These are phyloP conservation scores for Ophiostoma ulmi DNA, from an alignment of 2,329 filamentous ascomycete species.

Conservation along the genomic window DNA sequence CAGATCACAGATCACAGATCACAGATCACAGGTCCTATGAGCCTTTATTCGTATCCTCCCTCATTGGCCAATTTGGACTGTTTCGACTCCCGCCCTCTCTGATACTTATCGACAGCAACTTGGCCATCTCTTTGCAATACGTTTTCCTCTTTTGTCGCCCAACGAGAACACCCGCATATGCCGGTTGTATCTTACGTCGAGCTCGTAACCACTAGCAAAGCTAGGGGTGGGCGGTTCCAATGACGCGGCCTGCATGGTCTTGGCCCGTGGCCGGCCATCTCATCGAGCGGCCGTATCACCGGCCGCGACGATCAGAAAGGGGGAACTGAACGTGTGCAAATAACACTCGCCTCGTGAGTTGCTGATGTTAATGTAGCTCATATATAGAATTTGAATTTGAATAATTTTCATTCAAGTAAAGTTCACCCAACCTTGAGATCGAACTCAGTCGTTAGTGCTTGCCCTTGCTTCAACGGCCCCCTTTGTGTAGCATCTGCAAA, in stretches of 20 bases:
- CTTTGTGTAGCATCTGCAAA: slow-evolving; percentile 3
- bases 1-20: no score
- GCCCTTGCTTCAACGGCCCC: not conserved
- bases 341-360: no score
- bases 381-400: no score
- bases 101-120: no score
- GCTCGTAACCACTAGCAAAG: not conserved
- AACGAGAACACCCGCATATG: not conserved
- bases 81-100: not conserved
- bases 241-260: slow-evolving; percentile 8
- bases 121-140: not conserved
- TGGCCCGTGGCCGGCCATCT: not conserved
- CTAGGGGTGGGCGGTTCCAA: not conserved
- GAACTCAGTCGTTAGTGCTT: not conserved
- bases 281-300: not conserved
- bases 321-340: no score
- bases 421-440: not conserved
- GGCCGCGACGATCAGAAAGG: not conserved
- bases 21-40: no score
- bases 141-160: not conserved
- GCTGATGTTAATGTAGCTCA: no score
- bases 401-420: no score
- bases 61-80: not conserved
- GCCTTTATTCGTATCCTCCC: not conserved
- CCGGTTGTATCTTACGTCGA: not conserved